Base-by-base conservation (phyloP, 225 moss, liverwort and hornwort genomes). In the Bryum argenteum region DNA sequence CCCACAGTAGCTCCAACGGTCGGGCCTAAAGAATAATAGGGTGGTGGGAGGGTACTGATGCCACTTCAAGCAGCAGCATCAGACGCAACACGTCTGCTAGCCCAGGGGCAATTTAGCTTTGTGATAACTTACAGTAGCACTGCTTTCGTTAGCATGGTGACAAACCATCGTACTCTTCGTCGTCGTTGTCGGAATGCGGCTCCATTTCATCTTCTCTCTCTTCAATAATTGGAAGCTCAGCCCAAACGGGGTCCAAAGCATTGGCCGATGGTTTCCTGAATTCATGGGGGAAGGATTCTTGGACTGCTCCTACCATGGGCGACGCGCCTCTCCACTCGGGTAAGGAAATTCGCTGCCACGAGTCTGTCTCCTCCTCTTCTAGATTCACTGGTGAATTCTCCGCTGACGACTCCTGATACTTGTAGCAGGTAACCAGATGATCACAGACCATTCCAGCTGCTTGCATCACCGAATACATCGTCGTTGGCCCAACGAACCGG, bases 391-490 rank as follows among this genome's bases (percentile, higher is more conserved):
- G 55, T 19, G 67, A 78, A 41, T 50, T 81, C 19, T 71, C 71
- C 22, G 75, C 75, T 53, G 78, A 75, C 16, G 61, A 80, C 74
- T 93, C 87, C 41, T 81, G 80, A 56, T 86, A 88, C 77, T 89
- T 91, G 26, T 79, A 93, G 78, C 93, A 93, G 76, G 83, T 83
- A 38, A 86, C 85, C 56, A 93, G 77, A 82, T 93, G 93, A 66
- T 93, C 91, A 67, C 88, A 89, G 63, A 91, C 88, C 87, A 93
- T 69, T 44, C 93, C 93, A 40, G 91, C 91, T 3, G 93, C 91
- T 75, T 93, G 93, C 93, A 93, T 93, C 79, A 93, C 88, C 20
- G 93, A 91, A 77, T 93, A 93, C 56, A 93, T 78, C 12, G 88
- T 93, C 50, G 93, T 93, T 10, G 93, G 93, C 74, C 93, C 93